Conservation (phyloP, 2,329 filamentous ascomycete genomes). For the Plenodomus tracheiphilus region DNA sequence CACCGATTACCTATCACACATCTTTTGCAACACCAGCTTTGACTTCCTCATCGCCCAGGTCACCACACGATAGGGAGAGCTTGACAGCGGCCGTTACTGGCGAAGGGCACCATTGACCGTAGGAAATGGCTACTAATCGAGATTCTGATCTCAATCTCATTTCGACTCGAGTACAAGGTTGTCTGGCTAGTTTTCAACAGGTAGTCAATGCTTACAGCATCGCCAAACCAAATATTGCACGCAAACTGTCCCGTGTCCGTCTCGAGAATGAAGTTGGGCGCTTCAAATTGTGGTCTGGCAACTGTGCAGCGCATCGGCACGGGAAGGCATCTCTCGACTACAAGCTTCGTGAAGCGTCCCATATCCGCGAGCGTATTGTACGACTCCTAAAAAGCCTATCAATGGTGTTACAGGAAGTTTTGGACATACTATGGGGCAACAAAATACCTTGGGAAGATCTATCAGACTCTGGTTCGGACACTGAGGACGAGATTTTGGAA, state of each 20-base stretch:
- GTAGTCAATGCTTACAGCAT: slow-evolving; percentile 2
- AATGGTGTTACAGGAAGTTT: slow-evolving; percentile 14
- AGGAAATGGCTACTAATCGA: no score
- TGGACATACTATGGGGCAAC: slow-evolving; percentile 13
- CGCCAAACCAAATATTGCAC: slow-evolving; percentile 11
- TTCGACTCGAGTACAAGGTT: slow-evolving; percentile 13
- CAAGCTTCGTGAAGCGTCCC: slow-evolving; percentile 35
- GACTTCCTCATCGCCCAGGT: no score
- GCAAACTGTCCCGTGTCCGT: slow-evolving; percentile 5
- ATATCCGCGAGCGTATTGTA: slow-evolving; percentile 24
- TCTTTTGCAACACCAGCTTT: no score
- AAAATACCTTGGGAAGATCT: slow-evolving; percentile 23
- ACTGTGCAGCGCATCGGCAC: slow-evolving; percentile 36
- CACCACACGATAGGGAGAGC: no score
- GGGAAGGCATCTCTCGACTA: slow-evolving; percentile 37
- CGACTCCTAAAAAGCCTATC: slow-evolving; percentile 26
- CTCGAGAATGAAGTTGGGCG: slow-evolving; percentile 26
- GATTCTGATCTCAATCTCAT: no score
- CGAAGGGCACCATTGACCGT: no score
- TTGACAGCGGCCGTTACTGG: no score
- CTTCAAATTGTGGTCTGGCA: slow-evolving; percentile 39
- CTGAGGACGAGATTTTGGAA: background rate
- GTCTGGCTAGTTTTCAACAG: slow-evolving; percentile 11
- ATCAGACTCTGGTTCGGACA: slow-evolving; percentile 16
- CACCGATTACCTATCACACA: slow-evolving; percentile 3